These are phyloP conservation scores for Lithospermum erythrorhizon DNA, from an alignment of 257 asterid genomes.

Conservation along the genomic window DNA sequence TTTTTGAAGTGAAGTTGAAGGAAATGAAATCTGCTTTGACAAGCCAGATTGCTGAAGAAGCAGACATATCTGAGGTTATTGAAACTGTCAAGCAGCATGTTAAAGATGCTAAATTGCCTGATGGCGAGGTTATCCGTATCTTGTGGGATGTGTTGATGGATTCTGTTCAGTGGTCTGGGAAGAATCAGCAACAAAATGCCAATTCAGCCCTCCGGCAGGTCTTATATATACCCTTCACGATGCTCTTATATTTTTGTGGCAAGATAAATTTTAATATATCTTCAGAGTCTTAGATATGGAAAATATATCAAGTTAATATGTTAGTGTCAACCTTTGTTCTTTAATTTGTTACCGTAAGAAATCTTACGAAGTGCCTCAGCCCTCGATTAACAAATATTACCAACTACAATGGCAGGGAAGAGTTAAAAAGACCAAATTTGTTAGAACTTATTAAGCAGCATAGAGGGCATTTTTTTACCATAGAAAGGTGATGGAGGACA, in stretches of 20 bases:
- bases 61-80: constrained; percentile 75
- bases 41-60: constrained; percentile 73
- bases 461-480: no score
- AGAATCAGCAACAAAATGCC: constrained; percentile 95
- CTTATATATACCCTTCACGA: not conserved
- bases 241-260: not conserved
- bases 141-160: constrained; percentile 97
- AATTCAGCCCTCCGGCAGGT: constrained; percentile 92
- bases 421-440: no score
- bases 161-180: constrained; percentile 97
- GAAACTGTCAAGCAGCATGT: constrained; percentile 91
- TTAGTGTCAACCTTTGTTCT: not conserved
- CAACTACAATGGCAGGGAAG: not conserved
- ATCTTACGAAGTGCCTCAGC: not conserved
- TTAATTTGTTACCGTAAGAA: not conserved
- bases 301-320: not conserved
- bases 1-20: constrained; percentile 76
- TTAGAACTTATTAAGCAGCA: no score
- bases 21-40: constrained; percentile 85
- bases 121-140: constrained; percentile 73
- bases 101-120: constrained; percentile 87
- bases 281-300: not conserved
- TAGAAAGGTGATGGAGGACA: no score
- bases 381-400: not conserved
- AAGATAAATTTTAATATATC: no score